Conservation (phyloP, 2,329 filamentous ascomycete genomes). For the Diaporthe nobilis region DNA sequence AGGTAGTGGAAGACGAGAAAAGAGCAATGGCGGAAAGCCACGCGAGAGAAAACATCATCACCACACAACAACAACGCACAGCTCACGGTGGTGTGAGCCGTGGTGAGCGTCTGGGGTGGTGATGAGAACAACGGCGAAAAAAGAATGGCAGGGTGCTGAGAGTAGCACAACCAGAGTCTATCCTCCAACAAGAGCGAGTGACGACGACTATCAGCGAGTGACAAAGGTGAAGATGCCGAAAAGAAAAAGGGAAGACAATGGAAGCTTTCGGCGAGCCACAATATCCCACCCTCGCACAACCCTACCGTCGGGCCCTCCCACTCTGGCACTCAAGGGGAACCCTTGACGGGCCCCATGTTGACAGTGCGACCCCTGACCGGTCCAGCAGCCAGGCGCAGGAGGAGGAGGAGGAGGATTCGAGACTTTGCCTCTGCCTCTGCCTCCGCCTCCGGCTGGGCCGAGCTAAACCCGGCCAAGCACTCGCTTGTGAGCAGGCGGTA, state of each 20-base stretch:
- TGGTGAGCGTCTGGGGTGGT: conserved; percentile 35
- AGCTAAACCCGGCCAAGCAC: conserved; percentile 39
- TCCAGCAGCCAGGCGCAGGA: conserved; percentile 31
- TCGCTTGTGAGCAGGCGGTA: conserved; percentile 32
- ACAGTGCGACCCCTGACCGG: conserved; percentile 38
- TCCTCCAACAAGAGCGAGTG: conserved; percentile 40
- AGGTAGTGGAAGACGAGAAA: conserved; percentile 42
- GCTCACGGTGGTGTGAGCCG: conserved; percentile 39
- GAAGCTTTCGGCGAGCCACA: conserved; percentile 39
- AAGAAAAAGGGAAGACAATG: conserved; percentile 39
- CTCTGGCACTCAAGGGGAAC: conserved; percentile 30
- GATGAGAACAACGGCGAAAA: conserved; percentile 33
- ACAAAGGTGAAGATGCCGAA: conserved; percentile 39
- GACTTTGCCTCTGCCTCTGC: conserved; percentile 30
- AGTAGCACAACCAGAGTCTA: conserved; percentile 39
- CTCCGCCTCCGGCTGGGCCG: conserved; percentile 36
- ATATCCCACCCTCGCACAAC: conserved; percentile 37
- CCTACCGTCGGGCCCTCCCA: conserved; percentile 38
- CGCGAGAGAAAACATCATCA: conserved; percentile 49
- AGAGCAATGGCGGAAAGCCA: conserved; percentile 48
- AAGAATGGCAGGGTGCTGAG: conserved; percentile 38
- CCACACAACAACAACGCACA: conserved; percentile 42
- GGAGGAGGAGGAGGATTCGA: conserved; percentile 30
- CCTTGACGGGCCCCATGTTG: conserved; percentile 33
- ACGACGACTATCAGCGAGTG: conserved; percentile 39